A percentile compares a stretch with the other conserved stretches of the same genome.
These are phyloP conservation scores for Hyphopichia pseudoburtonii DNA, from an alignment of 1,139 yeast genomes.

Conservation along the genomic window DNA sequence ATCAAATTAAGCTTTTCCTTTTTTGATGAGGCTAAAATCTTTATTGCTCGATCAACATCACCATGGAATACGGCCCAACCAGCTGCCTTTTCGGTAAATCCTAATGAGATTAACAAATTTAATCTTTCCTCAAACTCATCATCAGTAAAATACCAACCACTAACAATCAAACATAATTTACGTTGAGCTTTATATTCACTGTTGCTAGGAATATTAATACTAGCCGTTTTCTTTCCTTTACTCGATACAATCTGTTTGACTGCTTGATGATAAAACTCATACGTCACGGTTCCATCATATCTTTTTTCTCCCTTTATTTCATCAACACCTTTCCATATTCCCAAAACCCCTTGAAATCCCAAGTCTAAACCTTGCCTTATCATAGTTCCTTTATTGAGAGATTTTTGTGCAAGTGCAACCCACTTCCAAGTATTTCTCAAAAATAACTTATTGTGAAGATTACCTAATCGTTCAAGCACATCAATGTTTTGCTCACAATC, in stretches of 20 bases:
- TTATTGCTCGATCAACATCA: conserved; percentile 77
- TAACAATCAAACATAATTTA: conserved; percentile 75
- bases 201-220: conserved; percentile 45
- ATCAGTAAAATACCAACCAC: conserved; percentile 89
- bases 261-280: conserved; percentile 47
- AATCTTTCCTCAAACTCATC: conserved; percentile 75
- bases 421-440: conserved; percentile 87
- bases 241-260: conserved; percentile 42
- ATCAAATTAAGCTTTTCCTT: conserved; percentile 69
- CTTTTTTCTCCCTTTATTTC: conserved; percentile 61
- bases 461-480: conserved; percentile 54
- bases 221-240: conserved; percentile 46
- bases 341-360: conserved; percentile 84
- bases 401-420: conserved; percentile 70
- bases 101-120: conserved; percentile 52
- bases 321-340: conserved; percentile 83
- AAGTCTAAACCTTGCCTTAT: conserved; percentile 68
- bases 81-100: conserved; percentile 85
- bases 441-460: conserved; percentile 57
- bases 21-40: conserved; percentile 60
- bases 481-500: conserved; percentile 66
- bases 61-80: conserved; percentile 98
- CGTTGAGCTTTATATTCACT: conserved; percentile 64
- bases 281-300: conserved; percentile 37
- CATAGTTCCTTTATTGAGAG: conserved; percentile 71